Evolutionary conservation across 192 early-diverging fungal species (phyloP).

Genomic region (Umbelopsis vinacea): DNA sequence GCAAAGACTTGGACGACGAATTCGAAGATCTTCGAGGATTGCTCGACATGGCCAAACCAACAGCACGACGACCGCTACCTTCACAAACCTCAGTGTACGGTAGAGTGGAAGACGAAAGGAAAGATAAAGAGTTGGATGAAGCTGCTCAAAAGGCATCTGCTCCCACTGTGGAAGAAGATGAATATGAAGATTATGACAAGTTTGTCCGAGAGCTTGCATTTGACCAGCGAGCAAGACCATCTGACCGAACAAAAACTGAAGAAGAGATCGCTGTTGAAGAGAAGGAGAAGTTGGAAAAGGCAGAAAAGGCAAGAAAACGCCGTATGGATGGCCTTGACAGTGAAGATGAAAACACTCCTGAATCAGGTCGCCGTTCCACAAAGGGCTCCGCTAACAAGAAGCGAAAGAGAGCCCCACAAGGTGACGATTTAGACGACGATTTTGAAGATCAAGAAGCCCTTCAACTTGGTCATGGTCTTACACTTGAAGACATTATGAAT

Average conservation of each 20-base stretch:
- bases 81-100: slow-evolving; percentile 42
- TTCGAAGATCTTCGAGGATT: slow-evolving; percentile 82
- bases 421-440: slow-evolving; percentile 74
- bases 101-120: slow-evolving; percentile 37
- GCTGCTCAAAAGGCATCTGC: slow-evolving; percentile 29
- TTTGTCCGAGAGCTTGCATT: slow-evolving; percentile 80
- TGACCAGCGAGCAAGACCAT: slow-evolving; percentile 85
- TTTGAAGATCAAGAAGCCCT: slow-evolving; percentile 50
- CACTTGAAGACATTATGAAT: slow-evolving; percentile 37
- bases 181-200: slow-evolving; percentile 80
- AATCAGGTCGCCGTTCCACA: slow-evolving; percentile 40
- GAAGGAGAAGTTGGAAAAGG: slow-evolving; percentile 81
- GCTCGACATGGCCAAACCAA: slow-evolving; percentile 54
- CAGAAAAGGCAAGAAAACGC: slow-evolving; percentile 78
- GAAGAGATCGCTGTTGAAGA: slow-evolving; percentile 90
- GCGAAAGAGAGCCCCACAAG: slow-evolving; percentile 60
- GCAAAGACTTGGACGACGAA: slow-evolving; percentile 87
- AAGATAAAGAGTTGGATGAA: slow-evolving; percentile 31
- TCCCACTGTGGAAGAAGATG: slow-evolving; percentile 36
- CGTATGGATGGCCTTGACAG: slow-evolving; percentile 82
- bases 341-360: slow-evolving; percentile 64
- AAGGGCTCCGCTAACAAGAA: slow-evolving; percentile 43
- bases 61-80: slow-evolving; percentile 44
- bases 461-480: slow-evolving; percentile 42
- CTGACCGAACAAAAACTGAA: slow-evolving; percentile 93